Base-by-base conservation (phyloP, 2,329 filamentous ascomycete species). In the Cordyceps sp. region DNA sequence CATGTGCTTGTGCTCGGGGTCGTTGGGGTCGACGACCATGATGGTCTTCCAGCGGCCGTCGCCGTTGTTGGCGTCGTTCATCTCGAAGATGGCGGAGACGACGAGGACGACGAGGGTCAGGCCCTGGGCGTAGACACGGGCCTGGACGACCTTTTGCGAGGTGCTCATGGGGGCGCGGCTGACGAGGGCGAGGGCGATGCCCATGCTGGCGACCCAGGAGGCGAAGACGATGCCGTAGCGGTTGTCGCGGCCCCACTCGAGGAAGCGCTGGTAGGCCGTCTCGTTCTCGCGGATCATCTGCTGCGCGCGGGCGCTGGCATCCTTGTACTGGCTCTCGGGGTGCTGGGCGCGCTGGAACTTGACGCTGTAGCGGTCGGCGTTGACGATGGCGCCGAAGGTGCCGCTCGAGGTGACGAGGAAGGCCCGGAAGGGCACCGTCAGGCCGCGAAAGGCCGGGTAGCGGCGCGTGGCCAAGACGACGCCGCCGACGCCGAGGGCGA, bases 81-180 rank as follows among this genome's bases (percentile, higher is more conserved):
- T 65, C 71, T 94, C 86, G 45, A 94, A 79, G 10, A 73, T 79
- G 29, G 88, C 84, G 21, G 75, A 80, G 35, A 82, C 73, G 48
- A 93, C 69, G 35, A 94, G 64, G 32, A 93, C 83, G 40, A 78
- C 80, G 29, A 94, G 63, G 5, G 86, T 93, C 45, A 93, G 61
- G 6, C 81, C 84, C 62, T 94, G 86, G 4, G 86, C 86, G 57
- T 93, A 93, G 41, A 94, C 79, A 69, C 86, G 78, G 17, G 85
- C 86, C 66, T 94, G 86, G 13, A 94, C 86, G 16, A 94, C 61
- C 66, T 93, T 93, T 64, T 94, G 86, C 37, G 69, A 61, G 3
- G 73, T 76, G 31, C 68, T 72, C 29, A 93, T 64, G 41, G 70
- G 75, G 52, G 83, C 83, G 39, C 83, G 72, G 48, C 78, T 73